Evolutionary conservation across 2,329 filamentous ascomycete species (phyloP), one percentile per base, ranked within the genome.

Genomic region (Knoxdaviesia capensis): DNA sequence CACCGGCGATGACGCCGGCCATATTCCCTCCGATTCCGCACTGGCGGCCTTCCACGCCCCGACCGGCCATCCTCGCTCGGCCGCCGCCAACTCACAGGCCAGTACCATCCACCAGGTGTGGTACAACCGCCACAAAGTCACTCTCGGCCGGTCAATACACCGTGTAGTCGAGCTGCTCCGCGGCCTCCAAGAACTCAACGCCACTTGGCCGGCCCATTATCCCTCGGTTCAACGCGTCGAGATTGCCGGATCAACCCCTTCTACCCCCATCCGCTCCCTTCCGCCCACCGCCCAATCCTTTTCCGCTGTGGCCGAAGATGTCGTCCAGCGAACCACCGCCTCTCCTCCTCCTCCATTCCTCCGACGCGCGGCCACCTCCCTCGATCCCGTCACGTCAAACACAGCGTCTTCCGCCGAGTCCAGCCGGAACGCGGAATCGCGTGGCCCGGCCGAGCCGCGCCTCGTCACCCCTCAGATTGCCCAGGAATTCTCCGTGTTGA

Each of bases 401-500:
- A 33, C 44, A 5, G 38, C 44, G 11, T 43, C 38, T 29, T 39
- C 41, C 34, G 69, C 74, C 32, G 85, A 92, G 57, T 85, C 82
- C 6, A 93, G 84, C 58, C 72, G 69, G 46, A 62, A 70, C 20
- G 77, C 73, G n/a, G 74, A 82, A 50, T 66, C 63, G 43, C 74
- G 77, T 47, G 56, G 65, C 34, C 57, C 61, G 4, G 58, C 71
- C 7, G 86, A 93, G 54, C 88, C 88, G 9, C 71, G 90, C 48
- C 68, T 98, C 29, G 79, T 96, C 46, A 85, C 85, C 2, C 84
- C 86, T 31, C 85, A 96, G 58, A 86, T 96, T 48, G 84, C 87
- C 3, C 85, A 94, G 49, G 87, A 98, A 53, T 94, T 96, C 52
- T 96, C 88, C 1, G 79, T 98, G 32, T 62, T 98, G 48, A 98